Evolutionary conservation across 225 moss, liverwort and hornwort genomes (phyloP).

Genomic region (Marchantia paleacea): DNA sequence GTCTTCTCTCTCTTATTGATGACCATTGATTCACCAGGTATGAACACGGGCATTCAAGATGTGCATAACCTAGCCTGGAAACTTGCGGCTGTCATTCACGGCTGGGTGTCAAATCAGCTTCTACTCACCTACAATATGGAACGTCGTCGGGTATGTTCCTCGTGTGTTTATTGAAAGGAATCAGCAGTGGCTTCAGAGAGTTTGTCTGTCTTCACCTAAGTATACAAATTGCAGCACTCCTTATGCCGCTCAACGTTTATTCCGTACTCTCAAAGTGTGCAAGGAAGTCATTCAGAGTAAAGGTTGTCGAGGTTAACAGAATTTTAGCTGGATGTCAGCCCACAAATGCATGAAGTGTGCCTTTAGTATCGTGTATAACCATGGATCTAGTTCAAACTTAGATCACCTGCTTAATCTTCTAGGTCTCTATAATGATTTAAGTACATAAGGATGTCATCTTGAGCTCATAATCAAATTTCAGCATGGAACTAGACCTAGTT

Average conservation of each 20-base stretch:
- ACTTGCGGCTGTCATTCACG: constrained; percentile 64
- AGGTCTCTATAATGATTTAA: no score
- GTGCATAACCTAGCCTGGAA: constrained; percentile 98
- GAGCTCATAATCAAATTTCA: no score
- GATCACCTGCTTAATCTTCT: not conserved
- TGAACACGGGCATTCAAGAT: constrained; percentile 98
- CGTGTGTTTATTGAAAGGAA: not conserved
- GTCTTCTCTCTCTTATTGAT: not conserved
- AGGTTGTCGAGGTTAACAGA: no score
- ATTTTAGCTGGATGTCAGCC: no score
- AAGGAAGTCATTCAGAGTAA: no score
- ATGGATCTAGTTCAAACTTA: not conserved
- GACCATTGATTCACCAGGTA: constrained; percentile 37
- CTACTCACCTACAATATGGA: constrained; percentile 76
- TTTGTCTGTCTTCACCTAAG: not conserved
- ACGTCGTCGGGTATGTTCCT: constrained; percentile 61
- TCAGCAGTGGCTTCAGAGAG: not conserved
- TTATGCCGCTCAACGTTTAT: no score
- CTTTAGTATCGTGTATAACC: not conserved
- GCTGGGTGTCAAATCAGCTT: constrained; percentile 50
- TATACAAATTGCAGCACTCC: not conserved
- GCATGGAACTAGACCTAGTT: no score
- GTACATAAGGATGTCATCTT: no score
- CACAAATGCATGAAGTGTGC: not conserved
- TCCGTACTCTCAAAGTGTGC: no score